phyloP scores from a whole-genome alignment of 2,329 filamentous ascomycete species.

The Pseudocercospora eumusae region DNA sequence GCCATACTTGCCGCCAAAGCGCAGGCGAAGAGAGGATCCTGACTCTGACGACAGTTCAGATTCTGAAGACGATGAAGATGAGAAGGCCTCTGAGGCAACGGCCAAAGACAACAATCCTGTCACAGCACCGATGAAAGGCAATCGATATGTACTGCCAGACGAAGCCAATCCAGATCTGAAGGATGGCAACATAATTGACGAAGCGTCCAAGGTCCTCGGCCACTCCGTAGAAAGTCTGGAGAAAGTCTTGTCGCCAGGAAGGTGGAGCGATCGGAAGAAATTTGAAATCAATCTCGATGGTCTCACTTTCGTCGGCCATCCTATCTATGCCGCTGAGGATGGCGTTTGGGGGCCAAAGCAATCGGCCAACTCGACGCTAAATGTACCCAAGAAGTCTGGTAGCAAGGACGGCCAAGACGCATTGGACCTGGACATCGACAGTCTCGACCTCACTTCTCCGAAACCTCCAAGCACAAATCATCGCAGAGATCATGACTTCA shows the following conservation, averaged over 20 bases:
- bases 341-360: slow-evolving; percentile 34
- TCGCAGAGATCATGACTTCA: slow-evolving; percentile 28
- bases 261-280: slow-evolving; percentile 69
- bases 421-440: slow-evolving; percentile 19
- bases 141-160: slow-evolving; percentile 17
- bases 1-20: slow-evolving; percentile 8
- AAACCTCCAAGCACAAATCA: slow-evolving; percentile 12
- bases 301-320: slow-evolving; percentile 77
- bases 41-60: slow-evolving; percentile 20
- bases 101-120: slow-evolving; percentile 10
- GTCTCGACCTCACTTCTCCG: slow-evolving; percentile 21
- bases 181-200: slow-evolving; percentile 9
- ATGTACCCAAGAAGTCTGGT: neutral
- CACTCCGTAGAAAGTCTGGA: slow-evolving; percentile 66
- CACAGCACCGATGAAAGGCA: slow-evolving; percentile 10
- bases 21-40: slow-evolving; percentile 3
- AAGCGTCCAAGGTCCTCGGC: slow-evolving; percentile 27
- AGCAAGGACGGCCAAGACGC: slow-evolving; percentile 9
- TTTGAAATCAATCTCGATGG: slow-evolving; percentile 83
- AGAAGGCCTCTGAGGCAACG: neutral
- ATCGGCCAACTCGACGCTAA: neutral
- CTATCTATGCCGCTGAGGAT: slow-evolving; percentile 78
- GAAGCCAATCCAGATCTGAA: slow-evolving; percentile 18
- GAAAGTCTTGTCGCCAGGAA: slow-evolving; percentile 72
- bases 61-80: slow-evolving; percentile 23